Percentiles rank a stretch among this genome's conserved stretches.
These are phyloP conservation scores for Phytophthora cactorum DNA, from an alignment of 352 stramenopile species.

Conservation along the genomic window DNA sequence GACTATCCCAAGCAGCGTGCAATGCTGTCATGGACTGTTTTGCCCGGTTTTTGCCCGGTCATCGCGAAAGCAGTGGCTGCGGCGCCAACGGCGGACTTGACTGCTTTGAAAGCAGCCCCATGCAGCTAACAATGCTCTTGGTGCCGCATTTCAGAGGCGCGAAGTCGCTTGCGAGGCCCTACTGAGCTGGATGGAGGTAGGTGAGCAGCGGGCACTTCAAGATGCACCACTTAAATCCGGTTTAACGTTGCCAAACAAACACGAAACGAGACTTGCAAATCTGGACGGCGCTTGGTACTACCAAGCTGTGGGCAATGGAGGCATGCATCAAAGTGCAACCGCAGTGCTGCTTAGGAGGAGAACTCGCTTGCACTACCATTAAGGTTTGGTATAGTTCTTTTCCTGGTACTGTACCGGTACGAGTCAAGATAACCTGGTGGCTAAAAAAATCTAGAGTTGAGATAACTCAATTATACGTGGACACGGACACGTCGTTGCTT, in stretches of 20 bases:
- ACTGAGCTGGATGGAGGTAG: constrained; percentile 20
- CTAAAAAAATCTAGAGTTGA: too few relatives aligned
- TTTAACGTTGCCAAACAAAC: neutral
- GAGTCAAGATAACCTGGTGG: too few relatives aligned
- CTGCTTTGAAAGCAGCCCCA: neutral
- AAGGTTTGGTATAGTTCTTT: neutral
- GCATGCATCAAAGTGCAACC: neutral
- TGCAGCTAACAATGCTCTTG: neutral
- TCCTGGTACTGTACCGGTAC: too few relatives aligned
- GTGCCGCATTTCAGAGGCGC: neutral
- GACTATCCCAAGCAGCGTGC: constrained; percentile 19
- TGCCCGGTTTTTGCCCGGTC: constrained; percentile 22
- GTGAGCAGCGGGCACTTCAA: constrained; percentile 17
- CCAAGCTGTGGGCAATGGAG: neutral
- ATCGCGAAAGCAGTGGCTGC: constrained; percentile 7
- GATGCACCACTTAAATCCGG: constrained; percentile 19
- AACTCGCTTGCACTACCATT: neutral
- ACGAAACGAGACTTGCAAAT: constrained; percentile 4
- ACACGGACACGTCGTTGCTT: too few relatives aligned
- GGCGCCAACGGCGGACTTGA: neutral
- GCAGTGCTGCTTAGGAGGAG: neutral
- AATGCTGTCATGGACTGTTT: constrained; percentile 4
- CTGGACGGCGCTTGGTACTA: neutral
- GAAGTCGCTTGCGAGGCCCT: too few relatives aligned
- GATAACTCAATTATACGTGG: too few relatives aligned